These are phyloP conservation scores for Afroboletus lepidellus DNA, from an alignment of 1,284 basidiomycete genomes.

Conservation along the genomic window DNA sequence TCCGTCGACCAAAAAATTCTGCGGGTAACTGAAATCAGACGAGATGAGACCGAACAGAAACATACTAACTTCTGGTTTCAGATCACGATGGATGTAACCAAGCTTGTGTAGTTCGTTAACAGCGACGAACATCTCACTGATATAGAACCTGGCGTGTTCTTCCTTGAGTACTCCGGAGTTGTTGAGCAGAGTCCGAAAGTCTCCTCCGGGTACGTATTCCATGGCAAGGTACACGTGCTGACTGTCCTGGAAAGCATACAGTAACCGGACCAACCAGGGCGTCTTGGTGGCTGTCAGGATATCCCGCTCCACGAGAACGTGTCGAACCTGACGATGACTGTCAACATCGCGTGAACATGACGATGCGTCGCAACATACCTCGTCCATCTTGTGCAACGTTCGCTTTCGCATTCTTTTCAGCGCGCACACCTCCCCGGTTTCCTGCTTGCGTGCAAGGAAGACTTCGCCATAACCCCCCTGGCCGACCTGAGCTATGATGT, in stretches of 20 bases:
- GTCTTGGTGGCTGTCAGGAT: slow-evolving; percentile 95
- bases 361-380: slow-evolving; percentile 46
- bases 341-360: slow-evolving; percentile 6
- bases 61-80: slow-evolving; percentile 85
- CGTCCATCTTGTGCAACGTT: slow-evolving; percentile 95
- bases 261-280: slow-evolving; percentile 87
- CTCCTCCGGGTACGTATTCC: slow-evolving; percentile 97
- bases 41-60: not conserved
- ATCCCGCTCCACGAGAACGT: slow-evolving; percentile 95
- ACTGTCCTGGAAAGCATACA: slow-evolving; percentile 94
- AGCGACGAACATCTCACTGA: slow-evolving; percentile 92
- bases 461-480: slow-evolving; percentile 98
- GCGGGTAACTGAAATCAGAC: slow-evolving; percentile 4
- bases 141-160: slow-evolving; percentile 93
- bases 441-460: slow-evolving; percentile 87
- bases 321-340: slow-evolving; percentile 62
- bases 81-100: slow-evolving; percentile 95
- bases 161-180: slow-evolving; percentile 96
- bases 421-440: slow-evolving; percentile 92
- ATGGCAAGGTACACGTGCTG: slow-evolving; percentile 92
- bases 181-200: slow-evolving; percentile 93
- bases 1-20: slow-evolving; percentile 98
- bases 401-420: slow-evolving; percentile 95
- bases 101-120: slow-evolving; percentile 92
- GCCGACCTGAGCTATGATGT: slow-evolving; percentile 95